These are phyloP conservation scores for Curvularia lunata DNA, from an alignment of 2,329 filamentous ascomycete genomes.

Conservation along the genomic window DNA sequence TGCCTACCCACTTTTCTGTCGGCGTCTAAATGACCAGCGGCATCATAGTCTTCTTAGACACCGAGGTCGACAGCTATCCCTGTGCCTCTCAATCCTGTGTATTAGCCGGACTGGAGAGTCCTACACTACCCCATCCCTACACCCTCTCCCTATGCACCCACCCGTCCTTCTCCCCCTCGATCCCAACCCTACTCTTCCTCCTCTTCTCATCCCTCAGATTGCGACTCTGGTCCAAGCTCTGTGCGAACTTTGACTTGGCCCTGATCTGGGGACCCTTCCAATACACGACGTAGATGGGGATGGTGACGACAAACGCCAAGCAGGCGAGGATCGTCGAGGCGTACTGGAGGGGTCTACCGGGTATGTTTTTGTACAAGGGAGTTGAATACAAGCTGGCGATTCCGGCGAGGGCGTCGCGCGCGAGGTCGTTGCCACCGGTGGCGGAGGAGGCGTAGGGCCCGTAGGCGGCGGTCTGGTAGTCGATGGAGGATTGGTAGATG, in stretches of 20 bases:
- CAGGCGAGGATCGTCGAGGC: constrained; percentile 62
- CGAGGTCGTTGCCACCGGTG: constrained; percentile 77
- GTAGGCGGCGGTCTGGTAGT: constrained; percentile 78
- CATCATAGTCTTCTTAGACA: too few relatives aligned
- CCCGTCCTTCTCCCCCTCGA: background rate
- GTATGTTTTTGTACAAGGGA: constrained; percentile 52
- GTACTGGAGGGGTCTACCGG: constrained; percentile 55
- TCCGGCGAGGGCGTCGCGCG: constrained; percentile 75
- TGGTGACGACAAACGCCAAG: constrained; percentile 57
- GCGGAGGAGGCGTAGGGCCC: constrained; percentile 76
- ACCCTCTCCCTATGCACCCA: constrained; percentile 14
- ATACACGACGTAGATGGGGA: constrained; percentile 64
- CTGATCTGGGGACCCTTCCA: constrained; percentile 62
- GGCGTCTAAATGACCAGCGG: too few relatives aligned
- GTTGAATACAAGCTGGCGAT: constrained; percentile 71
- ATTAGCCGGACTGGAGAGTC: too few relatives aligned
- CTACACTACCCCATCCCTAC: background rate
- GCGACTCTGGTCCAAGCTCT: constrained; percentile 47
- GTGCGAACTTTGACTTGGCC: constrained; percentile 59
- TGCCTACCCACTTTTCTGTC: too few relatives aligned
- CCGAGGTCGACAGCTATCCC: too few relatives aligned
- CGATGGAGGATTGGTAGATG: constrained; percentile 78
- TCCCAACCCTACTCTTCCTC: constrained; percentile 33
- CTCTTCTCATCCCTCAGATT: constrained; percentile 38
- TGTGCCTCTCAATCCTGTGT: too few relatives aligned